Evolutionary conservation across 2,329 filamentous ascomycete genomes (phyloP).

Genomic region (Neofusicoccum umdonicola): DNA sequence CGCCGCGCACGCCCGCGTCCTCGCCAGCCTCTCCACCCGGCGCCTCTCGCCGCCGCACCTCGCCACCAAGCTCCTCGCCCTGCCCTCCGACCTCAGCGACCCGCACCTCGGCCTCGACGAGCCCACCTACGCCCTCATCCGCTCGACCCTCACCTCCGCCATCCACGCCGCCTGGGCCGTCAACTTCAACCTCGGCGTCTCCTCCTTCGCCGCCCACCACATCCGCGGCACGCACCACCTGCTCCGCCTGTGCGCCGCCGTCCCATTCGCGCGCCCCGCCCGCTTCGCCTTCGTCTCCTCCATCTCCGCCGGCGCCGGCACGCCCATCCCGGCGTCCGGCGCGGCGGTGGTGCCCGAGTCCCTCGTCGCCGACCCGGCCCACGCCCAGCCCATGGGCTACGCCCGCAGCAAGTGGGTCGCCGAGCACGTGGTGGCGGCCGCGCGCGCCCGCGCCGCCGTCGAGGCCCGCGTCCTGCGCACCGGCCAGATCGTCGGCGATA

Average conservation of each 20-base stretch:
- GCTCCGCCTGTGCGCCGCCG: conserved; percentile 38
- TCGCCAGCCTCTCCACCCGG: conserved; percentile 35
- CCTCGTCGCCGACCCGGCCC: conserved; percentile 32
- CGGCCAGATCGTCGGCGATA: conserved; percentile 51
- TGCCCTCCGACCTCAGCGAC: conserved; percentile 43
- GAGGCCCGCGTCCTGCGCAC: conserved; percentile 39
- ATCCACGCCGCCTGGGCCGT: conserved; percentile 57
- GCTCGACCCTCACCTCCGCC: conserved; percentile 37
- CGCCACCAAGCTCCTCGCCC: conserved; percentile 33
- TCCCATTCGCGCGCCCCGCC: conserved; percentile 34
- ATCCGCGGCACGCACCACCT: conserved; percentile 48
- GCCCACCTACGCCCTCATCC: conserved; percentile 22
- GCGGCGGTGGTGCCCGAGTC: conserved; percentile 32
- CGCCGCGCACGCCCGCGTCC: conserved; percentile 22
- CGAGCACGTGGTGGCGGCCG: conserved; percentile 42
- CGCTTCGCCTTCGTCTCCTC: conserved; percentile 48
- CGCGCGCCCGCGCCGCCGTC: background rate
- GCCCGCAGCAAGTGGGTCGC: conserved; percentile 51
- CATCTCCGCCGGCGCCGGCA: conserved; percentile 42
- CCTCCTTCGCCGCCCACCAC: conserved; percentile 49
- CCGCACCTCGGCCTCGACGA: conserved; percentile 41
- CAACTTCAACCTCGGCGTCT: conserved; percentile 56
- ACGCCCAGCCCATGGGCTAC: conserved; percentile 53
- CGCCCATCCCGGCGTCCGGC: conserved; percentile 28
- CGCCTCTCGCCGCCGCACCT: conserved; percentile 29